These are phyloP conservation scores for Firmiana major DNA, from an alignment of 345 rosid species.

Conservation along the genomic window DNA sequence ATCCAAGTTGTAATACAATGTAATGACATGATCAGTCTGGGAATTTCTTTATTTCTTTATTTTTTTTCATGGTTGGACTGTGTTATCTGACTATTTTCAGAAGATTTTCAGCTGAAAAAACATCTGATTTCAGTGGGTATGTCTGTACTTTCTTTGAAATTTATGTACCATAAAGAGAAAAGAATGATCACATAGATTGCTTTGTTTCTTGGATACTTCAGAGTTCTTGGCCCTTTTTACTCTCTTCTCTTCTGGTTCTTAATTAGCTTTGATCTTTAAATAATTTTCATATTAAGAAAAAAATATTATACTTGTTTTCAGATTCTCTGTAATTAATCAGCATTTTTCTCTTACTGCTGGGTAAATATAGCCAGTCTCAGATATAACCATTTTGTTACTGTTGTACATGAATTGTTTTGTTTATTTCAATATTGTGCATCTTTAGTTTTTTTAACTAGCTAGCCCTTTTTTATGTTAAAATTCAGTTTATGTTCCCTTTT, in stretches of 20 bases:
- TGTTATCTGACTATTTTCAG: conserved; percentile 14
- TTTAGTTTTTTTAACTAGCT: background rate
- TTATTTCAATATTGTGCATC: background rate
- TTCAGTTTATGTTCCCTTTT: background rate
- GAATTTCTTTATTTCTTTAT: background rate
- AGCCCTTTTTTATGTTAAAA: background rate
- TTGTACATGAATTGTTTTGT: background rate
- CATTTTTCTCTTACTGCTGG: background rate
- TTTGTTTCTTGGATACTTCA: conserved; percentile 13
- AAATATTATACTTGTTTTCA: background rate
- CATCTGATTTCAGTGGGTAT: conserved; percentile 26
- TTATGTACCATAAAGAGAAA: conserved; percentile 12
- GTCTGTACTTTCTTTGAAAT: conserved; percentile 29
- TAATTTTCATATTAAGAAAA: background rate
- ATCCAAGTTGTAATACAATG: conserved; percentile 7
- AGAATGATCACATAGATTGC: conserved; percentile 6
- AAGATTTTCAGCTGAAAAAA: background rate
- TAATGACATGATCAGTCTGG: background rate
- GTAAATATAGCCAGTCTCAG: background rate
- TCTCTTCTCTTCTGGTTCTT: background rate
- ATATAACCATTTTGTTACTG: background rate
- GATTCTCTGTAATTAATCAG: background rate
- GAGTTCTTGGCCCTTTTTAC: background rate
- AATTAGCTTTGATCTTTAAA: conserved; percentile 7
- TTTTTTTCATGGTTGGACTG: conserved; percentile 16